These are phyloP conservation scores for Pseudozyma sp. DNA, from an alignment of 1,284 basidiomycete genomes.

Conservation along the genomic window DNA sequence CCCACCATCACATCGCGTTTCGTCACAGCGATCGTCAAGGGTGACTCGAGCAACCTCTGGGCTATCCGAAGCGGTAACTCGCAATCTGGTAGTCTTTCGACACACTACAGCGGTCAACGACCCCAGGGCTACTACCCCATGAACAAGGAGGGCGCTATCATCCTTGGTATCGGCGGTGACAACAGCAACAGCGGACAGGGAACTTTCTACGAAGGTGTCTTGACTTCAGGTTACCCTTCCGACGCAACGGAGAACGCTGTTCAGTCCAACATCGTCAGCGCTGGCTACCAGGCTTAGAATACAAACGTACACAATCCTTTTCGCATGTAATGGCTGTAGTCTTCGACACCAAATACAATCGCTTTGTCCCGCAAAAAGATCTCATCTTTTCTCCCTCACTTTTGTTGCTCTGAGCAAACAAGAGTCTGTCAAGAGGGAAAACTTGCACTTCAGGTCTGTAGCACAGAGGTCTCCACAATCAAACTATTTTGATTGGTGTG, in stretches of 20 bases:
- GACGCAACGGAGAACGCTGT: slow-evolving; percentile 26
- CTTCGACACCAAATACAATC: no score
- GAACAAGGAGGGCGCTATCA: slow-evolving; percentile 38
- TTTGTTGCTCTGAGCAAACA: no score
- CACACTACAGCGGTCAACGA: slow-evolving; percentile 24
- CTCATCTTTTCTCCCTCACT: no score
- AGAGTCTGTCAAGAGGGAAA: no score
- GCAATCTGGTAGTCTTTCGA: slow-evolving; percentile 16
- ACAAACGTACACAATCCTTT: no score
- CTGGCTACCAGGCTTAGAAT: slow-evolving; percentile 23
- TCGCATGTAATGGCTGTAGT: no score
- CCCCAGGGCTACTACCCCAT: slow-evolving; percentile 33
- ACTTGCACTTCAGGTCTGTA: no score
- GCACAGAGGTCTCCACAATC: no score
- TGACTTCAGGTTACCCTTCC: slow-evolving; percentile 25
- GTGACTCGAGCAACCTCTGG: slow-evolving; percentile 32
- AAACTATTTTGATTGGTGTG: no score
- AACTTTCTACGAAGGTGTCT: slow-evolving; percentile 36
- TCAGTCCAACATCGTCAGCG: slow-evolving; percentile 32
- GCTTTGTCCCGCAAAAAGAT: no score
- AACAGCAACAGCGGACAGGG: slow-evolving; percentile 32
- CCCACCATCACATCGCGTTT: slow-evolving; percentile 17
- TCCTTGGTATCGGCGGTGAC: slow-evolving; percentile 38
- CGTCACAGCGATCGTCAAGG: slow-evolving; percentile 28
- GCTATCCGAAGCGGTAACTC: slow-evolving; percentile 25